Conservation (phyloP, 1,284 basidiomycete species). For the Tausonia pullulans region DNA sequence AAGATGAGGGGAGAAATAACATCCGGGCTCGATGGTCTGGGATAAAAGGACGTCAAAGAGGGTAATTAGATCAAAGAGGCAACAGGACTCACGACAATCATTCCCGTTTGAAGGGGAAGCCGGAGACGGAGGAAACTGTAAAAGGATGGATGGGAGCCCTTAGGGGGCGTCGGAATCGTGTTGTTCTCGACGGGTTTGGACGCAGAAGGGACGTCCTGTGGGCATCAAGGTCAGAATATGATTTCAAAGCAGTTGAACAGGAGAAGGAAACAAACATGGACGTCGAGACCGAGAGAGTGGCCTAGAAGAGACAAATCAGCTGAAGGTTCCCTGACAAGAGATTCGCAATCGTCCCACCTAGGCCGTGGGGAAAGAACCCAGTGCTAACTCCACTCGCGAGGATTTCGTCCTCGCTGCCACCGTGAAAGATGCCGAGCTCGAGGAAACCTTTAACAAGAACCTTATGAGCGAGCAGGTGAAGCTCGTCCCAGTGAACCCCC, state of each 20-base stretch:
- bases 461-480: constrained; percentile 69
- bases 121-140: constrained; percentile 68
- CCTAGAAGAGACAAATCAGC: constrained; percentile 32
- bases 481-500: constrained; percentile 69
- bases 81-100: constrained; percentile 58
- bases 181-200: constrained; percentile 44
- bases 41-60: not conserved
- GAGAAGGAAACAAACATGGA: constrained; percentile 44
- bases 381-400: constrained; percentile 60
- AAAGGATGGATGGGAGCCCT: constrained; percentile 45
- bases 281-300: constrained; percentile 77
- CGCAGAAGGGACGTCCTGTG: constrained; percentile 51
- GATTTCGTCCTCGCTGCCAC: constrained; percentile 52
- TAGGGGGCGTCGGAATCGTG: constrained; percentile 24
- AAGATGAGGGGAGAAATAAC: constrained; percentile 71
- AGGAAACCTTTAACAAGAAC: constrained; percentile 67
- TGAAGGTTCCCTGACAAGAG: not conserved
- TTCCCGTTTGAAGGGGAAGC: constrained; percentile 55
- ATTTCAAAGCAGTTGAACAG: too few species aligned
- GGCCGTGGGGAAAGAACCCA: constrained; percentile 84
- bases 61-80: constrained; percentile 3
- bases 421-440: constrained; percentile 66
- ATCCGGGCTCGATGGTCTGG: constrained; percentile 61
- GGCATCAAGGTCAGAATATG: constrained; percentile 26
- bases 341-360: constrained; percentile 33